A percentile compares a stretch with the other conserved stretches of the same genome.
These are phyloP conservation scores for Xylaria sp. DNA, from an alignment of 2,329 filamentous ascomycete genomes.

Conservation along the genomic window DNA sequence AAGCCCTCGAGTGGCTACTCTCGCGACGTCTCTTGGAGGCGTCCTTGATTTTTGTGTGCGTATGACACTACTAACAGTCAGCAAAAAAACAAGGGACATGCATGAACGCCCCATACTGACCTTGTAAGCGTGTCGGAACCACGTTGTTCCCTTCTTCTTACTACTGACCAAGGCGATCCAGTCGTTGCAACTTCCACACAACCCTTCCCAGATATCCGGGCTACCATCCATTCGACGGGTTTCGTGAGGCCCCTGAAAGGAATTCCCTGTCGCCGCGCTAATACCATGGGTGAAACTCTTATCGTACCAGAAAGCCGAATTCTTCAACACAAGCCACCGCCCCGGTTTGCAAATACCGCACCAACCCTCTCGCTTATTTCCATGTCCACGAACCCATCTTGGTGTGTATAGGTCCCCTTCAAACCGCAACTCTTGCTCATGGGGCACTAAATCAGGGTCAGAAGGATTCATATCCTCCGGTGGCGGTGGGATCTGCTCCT, in stretches of 20 bases:
- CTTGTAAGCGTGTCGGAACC: slow-evolving; percentile 88
- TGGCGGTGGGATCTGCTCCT: slow-evolving; percentile 68
- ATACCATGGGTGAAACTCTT: slow-evolving; percentile 87
- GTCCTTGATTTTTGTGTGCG: slow-evolving; percentile 66
- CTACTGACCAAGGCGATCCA: slow-evolving; percentile 78
- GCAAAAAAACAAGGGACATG: not conserved
- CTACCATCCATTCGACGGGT: slow-evolving; percentile 74
- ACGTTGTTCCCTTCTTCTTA: slow-evolving; percentile 89
- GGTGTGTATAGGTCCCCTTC: slow-evolving; percentile 79
- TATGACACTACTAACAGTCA: slow-evolving; percentile 53
- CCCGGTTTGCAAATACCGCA: slow-evolving; percentile 84
- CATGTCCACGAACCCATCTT: slow-evolving; percentile 76
- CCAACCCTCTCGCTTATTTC: slow-evolving; percentile 85
- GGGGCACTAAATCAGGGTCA: slow-evolving; percentile 69
- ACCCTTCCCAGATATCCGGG: slow-evolving; percentile 73
- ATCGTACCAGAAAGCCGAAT: slow-evolving; percentile 90
- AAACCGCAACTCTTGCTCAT: slow-evolving; percentile 74
- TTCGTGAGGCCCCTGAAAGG: slow-evolving; percentile 72
- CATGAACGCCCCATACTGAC: slow-evolving; percentile 36
- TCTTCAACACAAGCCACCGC: slow-evolving; percentile 81
- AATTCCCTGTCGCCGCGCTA: slow-evolving; percentile 71
- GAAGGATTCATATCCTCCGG: slow-evolving; percentile 76
- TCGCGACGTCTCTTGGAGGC: slow-evolving; percentile 63
- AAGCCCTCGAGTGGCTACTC: slow-evolving; percentile 46
- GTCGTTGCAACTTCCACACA: slow-evolving; percentile 72